These are phyloP conservation scores for Gnaphalium uliginosum DNA, from an alignment of 129 eudicot genomes.

Conservation along the genomic window DNA sequence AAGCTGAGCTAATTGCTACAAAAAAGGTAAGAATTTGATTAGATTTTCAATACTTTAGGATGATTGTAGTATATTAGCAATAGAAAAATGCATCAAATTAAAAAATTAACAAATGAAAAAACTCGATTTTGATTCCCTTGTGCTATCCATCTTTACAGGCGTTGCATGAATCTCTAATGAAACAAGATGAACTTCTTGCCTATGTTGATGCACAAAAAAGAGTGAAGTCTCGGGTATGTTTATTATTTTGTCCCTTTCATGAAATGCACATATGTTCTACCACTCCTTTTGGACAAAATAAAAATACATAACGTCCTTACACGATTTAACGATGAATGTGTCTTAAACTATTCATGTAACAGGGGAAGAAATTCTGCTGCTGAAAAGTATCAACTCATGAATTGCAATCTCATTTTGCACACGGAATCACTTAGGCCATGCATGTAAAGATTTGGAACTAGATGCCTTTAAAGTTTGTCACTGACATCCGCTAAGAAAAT, in stretches of 20 bases:
- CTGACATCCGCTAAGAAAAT: no score
- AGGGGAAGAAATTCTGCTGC: not conserved
- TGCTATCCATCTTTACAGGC: conserved; percentile 27
- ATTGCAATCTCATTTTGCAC: not conserved
- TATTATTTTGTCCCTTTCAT: not conserved
- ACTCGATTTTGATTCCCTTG: not conserved
- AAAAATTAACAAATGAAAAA: not conserved
- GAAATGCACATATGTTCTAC: not conserved
- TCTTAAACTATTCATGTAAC: not conserved
- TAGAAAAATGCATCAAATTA: not conserved
- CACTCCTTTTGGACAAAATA: not conserved
- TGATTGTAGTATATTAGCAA: no score
- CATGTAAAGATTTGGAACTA: not conserved
- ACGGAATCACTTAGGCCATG: not conserved
- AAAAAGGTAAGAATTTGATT: conserved; percentile 37
- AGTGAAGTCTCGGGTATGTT: conserved; percentile 35
- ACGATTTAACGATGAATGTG: not conserved
- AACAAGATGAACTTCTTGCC: conserved; percentile 55
- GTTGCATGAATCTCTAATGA: conserved; percentile 54
- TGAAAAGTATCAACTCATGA: not conserved
- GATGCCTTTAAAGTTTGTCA: not conserved
- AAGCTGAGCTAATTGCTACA: conserved; percentile 49
- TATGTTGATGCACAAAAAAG: conserved; percentile 39
- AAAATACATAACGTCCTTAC: not conserved
- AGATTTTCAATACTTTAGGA: no score